Base-by-base conservation (phyloP, 2,329 filamentous ascomycete species). In the Microcyclospora pomicola region DNA sequence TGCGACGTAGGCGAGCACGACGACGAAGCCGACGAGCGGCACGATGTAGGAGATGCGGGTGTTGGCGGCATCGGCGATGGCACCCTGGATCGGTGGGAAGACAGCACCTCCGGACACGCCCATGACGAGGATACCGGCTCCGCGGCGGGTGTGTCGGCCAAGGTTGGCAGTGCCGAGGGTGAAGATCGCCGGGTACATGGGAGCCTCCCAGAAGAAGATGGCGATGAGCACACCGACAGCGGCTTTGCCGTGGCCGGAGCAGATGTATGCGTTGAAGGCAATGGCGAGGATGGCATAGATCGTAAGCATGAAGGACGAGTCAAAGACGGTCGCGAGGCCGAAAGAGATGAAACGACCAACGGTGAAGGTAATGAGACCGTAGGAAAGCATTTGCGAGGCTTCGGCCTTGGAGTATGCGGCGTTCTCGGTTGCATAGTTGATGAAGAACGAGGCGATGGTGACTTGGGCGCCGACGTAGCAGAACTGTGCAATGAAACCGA, bases 31-130 rank as follows among this genome's bases (percentile, higher is more conserved):
- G 37, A 62, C 54, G 11, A 65, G 51, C 5, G 64, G 63, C 1
- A 66, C 62, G 15, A 66, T 38, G 49, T 65, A 66, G 11, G 61
- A 64, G 49, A 64, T 62, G 5, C 60, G 48, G 16, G 60, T 66
- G 38, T 47, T 51, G 32, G 50, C 58, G 5, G 57, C 47, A 42
- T 63, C 60, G 31, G 61, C 62, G 33, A 65, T 53, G 36, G 56
- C 58, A 39, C 55, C 57, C 42, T 57, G 55, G 37, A 59, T 58
- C 4, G 56, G 56, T n/a, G 55, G 52, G 45, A 60, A 59, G 34
- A 58, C 54, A 15, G 54, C 54, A 16, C 51, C 35, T 29, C 35
- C 15, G 12, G 51, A 54, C 9, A 60, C 58, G 34, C 56, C 56
- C 58, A 59, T 59, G 39, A 60, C 58, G 30, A 64, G 50, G 46